Base-by-base conservation (phyloP, 352 stramenopile species). In the Pythium dissotocum region DNA sequence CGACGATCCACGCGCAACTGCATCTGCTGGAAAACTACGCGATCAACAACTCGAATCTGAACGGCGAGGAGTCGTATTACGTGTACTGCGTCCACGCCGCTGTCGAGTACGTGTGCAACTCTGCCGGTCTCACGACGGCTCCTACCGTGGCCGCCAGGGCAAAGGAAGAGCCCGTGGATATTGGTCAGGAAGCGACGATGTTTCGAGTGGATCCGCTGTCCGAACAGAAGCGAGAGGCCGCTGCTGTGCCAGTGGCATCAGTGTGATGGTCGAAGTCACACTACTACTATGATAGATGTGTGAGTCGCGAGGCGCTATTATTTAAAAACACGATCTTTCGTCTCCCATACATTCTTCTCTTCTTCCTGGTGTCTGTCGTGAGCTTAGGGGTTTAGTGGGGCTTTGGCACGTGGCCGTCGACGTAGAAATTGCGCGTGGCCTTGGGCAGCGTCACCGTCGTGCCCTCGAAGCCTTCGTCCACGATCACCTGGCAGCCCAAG, bases 361-460 rank as follows among this genome's bases (percentile, higher is more conserved):
- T 6, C 13, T 44, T 14, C 51, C n/a, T 32, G n/a, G 9, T 56
- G 2, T 21, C 21, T 42, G 18, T 16, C 4, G 42, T 46, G 21
- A 24, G 21, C 21, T 24, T 0, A 24, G 6, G 14, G 18, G 9
- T 60, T 46, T 91, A 99, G 73, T 99, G 97, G 7, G 97, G 97
- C 70, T 98, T 97, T 6, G 97, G 97, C 53, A 99, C 96, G 75
- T 99, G 97, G 36, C 97, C 96, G 80, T 99, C 98, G 18, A 99
- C 97, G 84, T 99, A 99, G 72, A 99, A 99, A 87, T 99, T 99
- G 69, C 97, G 89, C 38, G 97, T 99, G 38, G 97, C 97, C 56
- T 93, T 86, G 10, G 98, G 98, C 63, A 99, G 83, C 71, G 87
- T 90, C 65, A 99, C 87, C 0, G 74, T 91, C 26, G 85, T 90